Base-by-base conservation (phyloP, 2,329 filamentous ascomycete species). In the Neurospora sp. region DNA sequence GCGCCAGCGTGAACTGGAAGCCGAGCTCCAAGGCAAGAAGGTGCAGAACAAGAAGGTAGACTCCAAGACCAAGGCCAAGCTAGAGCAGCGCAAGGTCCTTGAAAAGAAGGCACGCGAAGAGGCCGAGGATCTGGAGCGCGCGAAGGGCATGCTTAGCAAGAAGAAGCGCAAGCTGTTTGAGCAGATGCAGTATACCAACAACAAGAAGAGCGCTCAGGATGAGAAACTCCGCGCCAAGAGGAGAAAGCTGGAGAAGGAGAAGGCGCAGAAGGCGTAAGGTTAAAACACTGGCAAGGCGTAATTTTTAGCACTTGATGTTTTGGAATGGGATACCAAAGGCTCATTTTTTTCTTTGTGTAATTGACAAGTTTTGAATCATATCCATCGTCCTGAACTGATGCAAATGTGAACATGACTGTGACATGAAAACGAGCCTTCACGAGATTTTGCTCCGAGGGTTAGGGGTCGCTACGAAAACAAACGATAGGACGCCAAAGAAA, bases 141-240 rank as follows among this genome's bases (percentile, higher is more conserved):
- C 93, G 79, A 97, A 97, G 88, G 96, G 96, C 84, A 99, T 99
- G 96, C 90, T 98, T 85, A 92, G 91, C 81, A 92, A 96, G 81
- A 96, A 96, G 88, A 99, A 98, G 89, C 87, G 96, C 77, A 97
- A 97, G 89, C 84, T 97, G 77, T 91, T 95, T 75, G 96, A 98
- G 85, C 96, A 97, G 84, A 99, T 99, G 93, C 86, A 93, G 78
- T 96, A 97, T 82, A 93, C 90, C 73, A 97, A 97, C 82, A 94
- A 91, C 82, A 94, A 96, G 86, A 92, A 93, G 85, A 95, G 95
- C 75, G 91, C 89, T 36, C 93, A 97, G 83, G 92, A 95, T 67
- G 91, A 95, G 84, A 92, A 90, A 82, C 83, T 99, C 79, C 87
- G 94, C 75, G 87, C 86, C 70, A 99, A 99, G 90, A 89, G 93